These are phyloP conservation scores for Leucaena leucocephala DNA, from an alignment of 306 rosid genomes.

Conservation along the genomic window DNA sequence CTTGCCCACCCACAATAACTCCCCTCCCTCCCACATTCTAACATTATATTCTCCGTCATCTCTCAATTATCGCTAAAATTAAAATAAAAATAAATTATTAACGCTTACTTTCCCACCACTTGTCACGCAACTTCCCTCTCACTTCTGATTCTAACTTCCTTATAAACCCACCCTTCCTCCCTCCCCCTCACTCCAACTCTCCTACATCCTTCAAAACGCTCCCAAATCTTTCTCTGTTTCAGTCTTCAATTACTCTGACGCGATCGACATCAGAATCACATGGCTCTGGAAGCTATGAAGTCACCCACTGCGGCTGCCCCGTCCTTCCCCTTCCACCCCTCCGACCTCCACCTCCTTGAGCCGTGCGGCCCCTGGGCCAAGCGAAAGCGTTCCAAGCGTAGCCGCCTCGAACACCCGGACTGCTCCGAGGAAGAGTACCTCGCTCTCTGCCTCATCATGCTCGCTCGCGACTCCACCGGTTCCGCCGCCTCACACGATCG, in stretches of 20 bases:
- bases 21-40: constrained; percentile 20
- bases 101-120: constrained; percentile 67
- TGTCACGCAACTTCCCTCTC: constrained; percentile 82
- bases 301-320: constrained; percentile 53
- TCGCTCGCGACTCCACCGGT: constrained; percentile 62
- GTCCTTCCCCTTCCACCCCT: constrained; percentile 52
- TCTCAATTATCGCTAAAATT: background rate
- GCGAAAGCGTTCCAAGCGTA: constrained; percentile 88
- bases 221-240: background rate
- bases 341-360: constrained; percentile 30
- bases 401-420: constrained; percentile 51
- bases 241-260: too few species aligned
- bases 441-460: constrained; percentile 96
- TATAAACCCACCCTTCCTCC: constrained; percentile 41
- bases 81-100: too few species aligned
- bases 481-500: background rate
- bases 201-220: background rate
- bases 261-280: too few species aligned
- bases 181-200: constrained; percentile 30
- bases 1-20: constrained; percentile 62
- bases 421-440: constrained; percentile 89
- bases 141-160: constrained; percentile 25
- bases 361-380: constrained; percentile 64
- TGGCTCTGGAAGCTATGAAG: too few species aligned
- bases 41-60: constrained; percentile 15